phyloP scores from a whole-genome alignment of 2,329 filamentous ascomycete species.

The Eurotiales sp. region DNA sequence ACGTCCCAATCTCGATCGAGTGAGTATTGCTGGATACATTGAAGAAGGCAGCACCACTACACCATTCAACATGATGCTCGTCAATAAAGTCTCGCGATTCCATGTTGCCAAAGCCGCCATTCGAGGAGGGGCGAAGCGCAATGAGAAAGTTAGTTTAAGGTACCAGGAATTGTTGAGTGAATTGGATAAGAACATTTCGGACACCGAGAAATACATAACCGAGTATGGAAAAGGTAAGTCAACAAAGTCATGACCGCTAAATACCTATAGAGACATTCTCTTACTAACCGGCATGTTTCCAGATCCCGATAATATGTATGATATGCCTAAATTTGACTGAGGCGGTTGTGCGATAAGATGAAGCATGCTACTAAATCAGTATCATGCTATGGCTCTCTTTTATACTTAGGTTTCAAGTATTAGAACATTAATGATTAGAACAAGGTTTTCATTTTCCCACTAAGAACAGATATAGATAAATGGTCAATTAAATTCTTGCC shows the following conservation, averaged over 20 bases:
- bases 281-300: slow-evolving; percentile 8
- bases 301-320: slow-evolving; percentile 54
- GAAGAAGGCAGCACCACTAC: slow-evolving; percentile 66
- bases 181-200: slow-evolving; percentile 47
- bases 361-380: too few relatives aligned
- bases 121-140: slow-evolving; percentile 44
- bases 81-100: slow-evolving; percentile 58
- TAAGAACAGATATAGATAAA: too few relatives aligned
- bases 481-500: too few relatives aligned
- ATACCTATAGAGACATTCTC: not conserved
- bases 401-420: too few relatives aligned
- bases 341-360: not conserved
- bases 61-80: slow-evolving; percentile 67
- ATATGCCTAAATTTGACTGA: slow-evolving; percentile 41
- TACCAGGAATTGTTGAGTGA: slow-evolving; percentile 48
- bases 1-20: slow-evolving; percentile 48
- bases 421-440: too few relatives aligned
- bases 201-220: slow-evolving; percentile 52
- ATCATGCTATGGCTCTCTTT: too few relatives aligned
- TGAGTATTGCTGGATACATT: slow-evolving; percentile 57
- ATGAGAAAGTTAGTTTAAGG: slow-evolving; percentile 45
- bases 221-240: slow-evolving; percentile 50
- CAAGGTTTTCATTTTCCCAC: too few relatives aligned
- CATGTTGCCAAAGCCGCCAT: slow-evolving; percentile 57
- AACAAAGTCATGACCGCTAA: not conserved